Evolutionary conservation across 345 rosid genomes (phyloP).

Genomic region (Theobroma cacao): DNA sequence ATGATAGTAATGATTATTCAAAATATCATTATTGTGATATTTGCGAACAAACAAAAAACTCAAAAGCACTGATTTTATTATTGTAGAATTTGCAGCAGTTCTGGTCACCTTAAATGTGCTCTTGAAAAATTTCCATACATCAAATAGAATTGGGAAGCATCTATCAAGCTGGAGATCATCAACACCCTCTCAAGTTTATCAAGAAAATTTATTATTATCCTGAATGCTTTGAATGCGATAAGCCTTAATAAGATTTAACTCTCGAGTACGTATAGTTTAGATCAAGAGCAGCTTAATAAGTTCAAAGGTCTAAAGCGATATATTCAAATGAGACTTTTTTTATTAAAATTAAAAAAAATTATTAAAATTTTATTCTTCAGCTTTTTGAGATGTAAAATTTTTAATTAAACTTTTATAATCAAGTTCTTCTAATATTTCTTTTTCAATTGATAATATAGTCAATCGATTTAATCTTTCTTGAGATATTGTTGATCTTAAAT

Average conservation of each 20-base stretch:
- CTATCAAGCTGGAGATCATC: not conserved
- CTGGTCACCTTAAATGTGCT: not conserved
- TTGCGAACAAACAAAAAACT: not conserved
- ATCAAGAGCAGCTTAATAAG: not conserved
- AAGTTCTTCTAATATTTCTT: too few relatives aligned
- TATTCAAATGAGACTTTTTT: too few relatives aligned
- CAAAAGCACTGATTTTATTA: not conserved
- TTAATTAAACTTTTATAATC: too few relatives aligned
- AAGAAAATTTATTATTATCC: not conserved
- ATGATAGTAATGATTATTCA: not conserved
- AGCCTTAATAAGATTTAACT: not conserved
- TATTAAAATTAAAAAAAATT: too few relatives aligned
- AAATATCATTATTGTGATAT: not conserved
- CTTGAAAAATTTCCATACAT: not conserved
- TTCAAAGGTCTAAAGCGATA: too few relatives aligned
- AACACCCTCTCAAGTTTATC: not conserved
- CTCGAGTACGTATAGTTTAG: not conserved
- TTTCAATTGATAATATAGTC: too few relatives aligned
- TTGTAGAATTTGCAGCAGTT: not conserved
- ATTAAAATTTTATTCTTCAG: too few relatives aligned
- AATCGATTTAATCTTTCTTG: too few relatives aligned
- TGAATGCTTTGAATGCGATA: not conserved
- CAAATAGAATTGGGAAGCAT: not conserved
- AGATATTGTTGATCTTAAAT: too few relatives aligned
- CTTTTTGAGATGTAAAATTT: too few relatives aligned